Conservation (phyloP, 768 basidiomycete species). For the Gyrodon lividus region DNA sequence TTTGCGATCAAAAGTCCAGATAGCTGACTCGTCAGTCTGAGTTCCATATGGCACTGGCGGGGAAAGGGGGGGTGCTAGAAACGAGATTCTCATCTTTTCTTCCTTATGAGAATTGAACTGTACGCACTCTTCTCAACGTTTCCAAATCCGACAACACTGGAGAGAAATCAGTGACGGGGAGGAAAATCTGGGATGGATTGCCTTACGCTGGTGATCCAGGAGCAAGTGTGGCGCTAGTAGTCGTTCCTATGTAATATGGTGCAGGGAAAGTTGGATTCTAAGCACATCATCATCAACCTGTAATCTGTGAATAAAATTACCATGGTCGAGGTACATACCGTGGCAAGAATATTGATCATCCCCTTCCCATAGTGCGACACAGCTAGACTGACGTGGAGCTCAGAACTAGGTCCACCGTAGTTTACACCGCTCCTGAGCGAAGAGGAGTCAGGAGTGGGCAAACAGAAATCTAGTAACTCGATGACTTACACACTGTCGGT, state of each 20-base stretch:
- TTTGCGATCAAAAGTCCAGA: conserved; percentile 42
- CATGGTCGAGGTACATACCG: conserved; percentile 29
- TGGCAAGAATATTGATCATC: conserved; percentile 36
- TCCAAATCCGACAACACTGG: conserved; percentile 36
- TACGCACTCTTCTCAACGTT: conserved; percentile 38
- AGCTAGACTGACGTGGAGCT: conserved; percentile 35
- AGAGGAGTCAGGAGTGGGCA: background rate
- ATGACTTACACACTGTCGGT: conserved; percentile 24
- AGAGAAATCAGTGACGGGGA: background rate
- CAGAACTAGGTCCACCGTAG: conserved; percentile 27
- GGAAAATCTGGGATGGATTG: background rate
- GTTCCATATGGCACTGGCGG: conserved; percentile 26
- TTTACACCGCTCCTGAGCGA: conserved; percentile 36
- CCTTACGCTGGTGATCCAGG: conserved; percentile 13
- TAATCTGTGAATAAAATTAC: background rate
- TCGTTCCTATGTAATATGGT: conserved; percentile 41
- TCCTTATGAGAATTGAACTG: background rate
- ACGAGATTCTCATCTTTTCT: background rate
- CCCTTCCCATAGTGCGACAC: conserved; percentile 18
- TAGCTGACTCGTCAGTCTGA: conserved; percentile 40
- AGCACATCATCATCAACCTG: background rate
- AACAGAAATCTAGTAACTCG: background rate
- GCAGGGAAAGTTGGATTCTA: conserved; percentile 42
- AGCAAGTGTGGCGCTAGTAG: conserved; percentile 13
- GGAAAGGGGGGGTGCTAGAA: conserved; percentile 34